Evolutionary conservation across 805 yeast species (phyloP), one percentile per base, ranked within the genome.

Genomic region (Naumovozyma baii): DNA sequence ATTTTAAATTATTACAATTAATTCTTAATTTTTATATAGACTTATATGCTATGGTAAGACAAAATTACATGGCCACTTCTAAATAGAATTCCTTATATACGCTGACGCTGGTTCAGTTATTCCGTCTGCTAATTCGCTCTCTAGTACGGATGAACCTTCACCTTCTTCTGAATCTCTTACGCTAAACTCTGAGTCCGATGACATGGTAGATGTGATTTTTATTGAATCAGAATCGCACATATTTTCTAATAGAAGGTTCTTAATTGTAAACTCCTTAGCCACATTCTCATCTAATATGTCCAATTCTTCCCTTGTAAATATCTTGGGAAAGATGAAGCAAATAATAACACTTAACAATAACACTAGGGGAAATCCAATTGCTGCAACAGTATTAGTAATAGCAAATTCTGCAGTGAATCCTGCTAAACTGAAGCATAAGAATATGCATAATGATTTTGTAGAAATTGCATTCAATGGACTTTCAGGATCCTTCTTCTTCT

Each of bases 281-380:
- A 76, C 81, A 8, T 71, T 70, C 3, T 76, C 76, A 58, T 90
- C 96, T 25, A 92, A 64, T 2, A 73, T 47, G 2, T 62, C 59
- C 41, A 90, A 61, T 39, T 83, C 86, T 3, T 73, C 76, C 31
- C 51, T 47, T 0, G 83, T 78, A 39, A 88, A 82, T 1, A 81
- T 54, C 38, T 54, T 58, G 0, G 83, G 83, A 64, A 94, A 78
- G 5, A 71, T 49, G 53, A 76, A 70, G 10, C 86, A 75, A 1
- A 76, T 63, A 17, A 81, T 70, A 42, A 84, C 88, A 39, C 78
- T 71, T 2, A 69, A 42, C 52, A 90, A 61, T 37, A 90, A 63
- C 0, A 92, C 84, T 2, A 86, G 81, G 0, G 98, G 97, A 54
- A 92, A 90, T 2, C 95, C 97, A 25, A 90, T 85, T 0, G 97